These are phyloP conservation scores for Fusarium tuaranense DNA, from an alignment of 2,329 filamentous ascomycete genomes.

Conservation along the genomic window DNA sequence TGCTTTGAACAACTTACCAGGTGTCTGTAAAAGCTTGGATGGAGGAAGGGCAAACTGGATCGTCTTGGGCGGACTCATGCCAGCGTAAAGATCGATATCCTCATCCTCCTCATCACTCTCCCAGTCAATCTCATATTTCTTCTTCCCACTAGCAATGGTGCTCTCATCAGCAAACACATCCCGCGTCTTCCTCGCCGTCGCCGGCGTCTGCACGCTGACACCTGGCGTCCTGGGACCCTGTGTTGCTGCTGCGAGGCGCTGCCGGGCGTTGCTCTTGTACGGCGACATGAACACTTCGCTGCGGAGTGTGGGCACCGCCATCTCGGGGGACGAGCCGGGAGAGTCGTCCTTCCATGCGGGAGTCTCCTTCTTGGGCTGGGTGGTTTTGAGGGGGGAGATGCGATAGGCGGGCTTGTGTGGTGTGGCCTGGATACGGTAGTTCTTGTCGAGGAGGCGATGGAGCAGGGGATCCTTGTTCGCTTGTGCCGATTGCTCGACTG, in stretches of 20 bases:
- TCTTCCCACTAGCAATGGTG: slow-evolving; percentile 41
- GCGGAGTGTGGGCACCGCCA: slow-evolving; percentile 83
- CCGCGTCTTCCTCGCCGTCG: slow-evolving; percentile 59
- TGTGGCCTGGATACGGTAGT: slow-evolving; percentile 92
- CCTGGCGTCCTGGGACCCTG: slow-evolving; percentile 78
- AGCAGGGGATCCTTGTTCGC: slow-evolving; percentile 79
- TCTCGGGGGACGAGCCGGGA: slow-evolving; percentile 79
- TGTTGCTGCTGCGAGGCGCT: slow-evolving; percentile 56
- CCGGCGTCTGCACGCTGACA: slow-evolving; percentile 85
- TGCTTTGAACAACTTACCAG: slow-evolving; percentile 63
- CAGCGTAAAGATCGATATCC: slow-evolving; percentile 71
- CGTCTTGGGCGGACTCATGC: slow-evolving; percentile 92
- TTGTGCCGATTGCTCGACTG: slow-evolving; percentile 50
- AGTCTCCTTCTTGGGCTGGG: slow-evolving; percentile 50
- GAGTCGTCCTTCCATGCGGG: slow-evolving; percentile 67
- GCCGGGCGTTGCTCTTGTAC: slow-evolving; percentile 59
- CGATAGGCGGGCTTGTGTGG: slow-evolving; percentile 72
- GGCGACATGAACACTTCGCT: slow-evolving; percentile 89
- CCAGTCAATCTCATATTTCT: slow-evolving; percentile 74
- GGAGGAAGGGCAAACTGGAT: slow-evolving; percentile 87
- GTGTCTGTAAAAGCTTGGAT: slow-evolving; percentile 82
- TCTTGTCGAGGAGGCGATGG: slow-evolving; percentile 94
- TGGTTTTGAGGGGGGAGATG: slow-evolving; percentile 59
- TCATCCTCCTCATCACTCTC: slow-evolving; percentile 80
- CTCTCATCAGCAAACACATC: slow-evolving; percentile 59